Evolutionary conservation across 2,329 filamentous ascomycete genomes (phyloP), one percentile per base, ranked within the genome.

Genomic region (Cytospora piceae): DNA sequence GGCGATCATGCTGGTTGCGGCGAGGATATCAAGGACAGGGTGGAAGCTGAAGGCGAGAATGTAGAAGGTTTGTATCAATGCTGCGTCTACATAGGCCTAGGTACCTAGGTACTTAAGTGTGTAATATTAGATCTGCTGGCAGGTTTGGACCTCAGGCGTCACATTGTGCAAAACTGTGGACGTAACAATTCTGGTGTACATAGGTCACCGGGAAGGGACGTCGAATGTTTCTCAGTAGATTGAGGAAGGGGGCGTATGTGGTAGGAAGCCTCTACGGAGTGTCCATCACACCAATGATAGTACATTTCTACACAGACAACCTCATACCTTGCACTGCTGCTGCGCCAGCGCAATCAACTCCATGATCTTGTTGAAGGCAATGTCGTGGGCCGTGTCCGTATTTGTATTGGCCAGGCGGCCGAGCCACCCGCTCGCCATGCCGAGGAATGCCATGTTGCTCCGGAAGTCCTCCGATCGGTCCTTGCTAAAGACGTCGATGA

Each of bases 21-120:
- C 80, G 9, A 77, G 79, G 69, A 54, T 74, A 37, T 77, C 73
- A 15, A 76, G 77, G 69, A 78, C 78, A 72, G 76, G 77, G 9
- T 81, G 78, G 76, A 70, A 55, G 58, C 75, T 74, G 0, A 83
- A 78, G 72, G 77, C 79, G 0, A 71, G 72, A 0, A 77, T 75
- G 37, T 61, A 54, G 29, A 29, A 29, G 27, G 27, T 54, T 1
- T 32, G 14, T 54, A 54, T n/a, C 20, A 32, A 32, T 54, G 27
- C 4, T 54, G 4, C 14, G 14, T 20, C 3, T n/a, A 32, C 17
- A n/a, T 54, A 54, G 15, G 15, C 11, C 52, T n/a, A 32, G 27
- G 14, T 54, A 32, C 11, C 52, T n/a, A 32, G 27, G 14, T 54
- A 32, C 27, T 29, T 29, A 29, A 29, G 27, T 29, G 27, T 32